phyloP scores from a whole-genome alignment of 2,329 filamentous ascomycete genomes.

The Fusarium miscanthi region DNA sequence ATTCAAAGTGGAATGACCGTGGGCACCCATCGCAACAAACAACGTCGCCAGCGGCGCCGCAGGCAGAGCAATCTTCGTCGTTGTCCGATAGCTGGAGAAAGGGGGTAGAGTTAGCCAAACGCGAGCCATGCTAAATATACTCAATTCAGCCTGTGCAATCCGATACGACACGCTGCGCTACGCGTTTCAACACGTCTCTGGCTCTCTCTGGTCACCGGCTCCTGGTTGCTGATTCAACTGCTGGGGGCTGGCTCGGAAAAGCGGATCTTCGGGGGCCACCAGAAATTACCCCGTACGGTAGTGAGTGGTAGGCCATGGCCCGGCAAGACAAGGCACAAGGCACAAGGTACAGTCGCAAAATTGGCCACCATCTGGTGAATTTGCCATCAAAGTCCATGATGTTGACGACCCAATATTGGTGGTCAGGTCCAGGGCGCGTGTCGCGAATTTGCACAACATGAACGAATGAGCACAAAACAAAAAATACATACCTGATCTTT shows the following conservation, averaged over 20 bases:
- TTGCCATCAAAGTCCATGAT: constrained; percentile 11
- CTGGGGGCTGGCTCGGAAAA: constrained; percentile 42
- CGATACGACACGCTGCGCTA: constrained; percentile 21
- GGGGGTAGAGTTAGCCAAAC: constrained; percentile 48
- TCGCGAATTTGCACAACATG: not conserved
- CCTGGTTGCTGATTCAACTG: constrained; percentile 25
- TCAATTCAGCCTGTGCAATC: not conserved
- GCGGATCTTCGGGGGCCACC: constrained; percentile 43
- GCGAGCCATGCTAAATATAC: not conserved
- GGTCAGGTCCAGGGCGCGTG: not conserved
- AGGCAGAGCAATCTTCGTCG: constrained; percentile 90
- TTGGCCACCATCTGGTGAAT: constrained; percentile 31
- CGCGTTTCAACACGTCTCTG: constrained; percentile 28
- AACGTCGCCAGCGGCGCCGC: constrained; percentile 83
- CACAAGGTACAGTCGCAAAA: constrained; percentile 18
- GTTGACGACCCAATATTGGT: not conserved
- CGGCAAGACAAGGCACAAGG: constrained; percentile 14
- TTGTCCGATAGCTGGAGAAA: constrained; percentile 68
- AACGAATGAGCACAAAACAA: not conserved
- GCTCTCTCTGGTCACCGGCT: constrained; percentile 5
- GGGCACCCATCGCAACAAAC: constrained; percentile 95
- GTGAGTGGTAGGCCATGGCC: constrained; percentile 15
- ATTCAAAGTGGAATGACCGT: constrained; percentile 89
- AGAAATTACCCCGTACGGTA: constrained; percentile 39
- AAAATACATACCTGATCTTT: constrained; percentile 62